Base-by-base conservation (phyloP, 352 stramenopile genomes). In the Pythium brassicae region DNA sequence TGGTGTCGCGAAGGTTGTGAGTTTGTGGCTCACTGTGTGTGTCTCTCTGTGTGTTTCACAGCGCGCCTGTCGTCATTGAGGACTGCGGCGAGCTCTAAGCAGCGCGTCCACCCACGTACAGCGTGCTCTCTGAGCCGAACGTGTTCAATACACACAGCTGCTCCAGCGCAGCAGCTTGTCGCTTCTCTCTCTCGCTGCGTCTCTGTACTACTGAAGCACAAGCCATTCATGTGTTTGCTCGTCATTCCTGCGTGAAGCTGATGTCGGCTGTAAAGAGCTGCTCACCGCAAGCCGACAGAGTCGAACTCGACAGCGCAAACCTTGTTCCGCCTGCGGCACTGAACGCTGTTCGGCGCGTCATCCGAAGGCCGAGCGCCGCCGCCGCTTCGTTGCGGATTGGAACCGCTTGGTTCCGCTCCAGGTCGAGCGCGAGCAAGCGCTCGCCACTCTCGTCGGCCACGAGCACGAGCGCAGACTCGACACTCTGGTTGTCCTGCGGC, bases 41-140 rank as follows among this genome's bases (percentile, higher is more conserved):
- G n/a, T 50, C 22, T 49, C 4, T 29, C 42, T 29, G 29, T 62
- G 1, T 22, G 49, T 10, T 51, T 56, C 47, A 11, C 45, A 86
- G 79, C 29, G 58, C 64, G 0, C 51, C 69, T 43, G 90, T 99
- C 39, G 72, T 98, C 15, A 97, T 99, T 63, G 94, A 95, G 60
- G 97, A 99, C 76, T 98, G 89, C 65, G 97, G 97, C 44, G 94
- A 99, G 73, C 50, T 99, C 22, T 76, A 78, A 74, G 42, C 45
- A 4, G 9, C 29, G 10, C 8, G 8, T 17, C 26, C 17, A 8
- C 15, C 17, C 17, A n/a, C n/a, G n/a, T n/a, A 52, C 26, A 8
- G 20, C 32, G n/a, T 50, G 37, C 37, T 9, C 12, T 3, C 6
- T 22, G 6, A 47, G 42, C n/a, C 14, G 20, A 26, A 11, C 4